Conservation (phyloP, 345 rosid species). For the Rubroshorea leprosula region DNA sequence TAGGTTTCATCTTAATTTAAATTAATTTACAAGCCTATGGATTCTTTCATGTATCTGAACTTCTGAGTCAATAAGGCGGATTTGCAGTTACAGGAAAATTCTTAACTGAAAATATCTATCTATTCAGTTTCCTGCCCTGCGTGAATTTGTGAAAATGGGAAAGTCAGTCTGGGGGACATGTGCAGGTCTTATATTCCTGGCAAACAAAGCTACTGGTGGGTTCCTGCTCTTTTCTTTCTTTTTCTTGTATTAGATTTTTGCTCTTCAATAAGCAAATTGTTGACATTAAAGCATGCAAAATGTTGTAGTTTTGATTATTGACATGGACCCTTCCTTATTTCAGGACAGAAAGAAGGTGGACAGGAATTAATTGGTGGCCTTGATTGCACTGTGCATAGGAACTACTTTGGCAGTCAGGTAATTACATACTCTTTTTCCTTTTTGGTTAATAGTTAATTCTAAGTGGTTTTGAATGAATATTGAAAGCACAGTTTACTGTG, state of each 20-base stretch:
- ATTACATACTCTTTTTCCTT: background rate
- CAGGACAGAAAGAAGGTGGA: conserved; percentile 96
- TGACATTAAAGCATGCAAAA: background rate
- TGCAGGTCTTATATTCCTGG: conserved; percentile 95
- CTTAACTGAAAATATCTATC: conserved; percentile 2
- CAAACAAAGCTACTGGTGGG: conserved; percentile 75
- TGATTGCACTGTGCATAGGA: conserved; percentile 81
- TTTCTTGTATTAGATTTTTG: background rate
- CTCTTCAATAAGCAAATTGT: too few relatives aligned
- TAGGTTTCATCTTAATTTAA: too few relatives aligned
- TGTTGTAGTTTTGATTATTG: background rate
- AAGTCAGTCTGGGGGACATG: conserved; percentile 99
- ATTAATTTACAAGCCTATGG: too few relatives aligned
- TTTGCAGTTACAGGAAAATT: too few relatives aligned
- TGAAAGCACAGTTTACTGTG: background rate
- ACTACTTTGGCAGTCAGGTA: conserved; percentile 97
- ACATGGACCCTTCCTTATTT: conserved; percentile 4
- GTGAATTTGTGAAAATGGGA: conserved; percentile 76
- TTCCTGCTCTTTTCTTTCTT: conserved; percentile 8
- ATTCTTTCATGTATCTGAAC: too few relatives aligned
- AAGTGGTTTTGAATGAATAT: too few relatives aligned
- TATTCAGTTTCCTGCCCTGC: conserved; percentile 83
- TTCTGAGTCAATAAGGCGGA: too few relatives aligned
- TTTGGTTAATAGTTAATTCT: background rate
- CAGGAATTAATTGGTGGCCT: conserved; percentile 88